These are phyloP conservation scores for Quercus parvula DNA, from an alignment of 306 rosid species.

Conservation along the genomic window DNA sequence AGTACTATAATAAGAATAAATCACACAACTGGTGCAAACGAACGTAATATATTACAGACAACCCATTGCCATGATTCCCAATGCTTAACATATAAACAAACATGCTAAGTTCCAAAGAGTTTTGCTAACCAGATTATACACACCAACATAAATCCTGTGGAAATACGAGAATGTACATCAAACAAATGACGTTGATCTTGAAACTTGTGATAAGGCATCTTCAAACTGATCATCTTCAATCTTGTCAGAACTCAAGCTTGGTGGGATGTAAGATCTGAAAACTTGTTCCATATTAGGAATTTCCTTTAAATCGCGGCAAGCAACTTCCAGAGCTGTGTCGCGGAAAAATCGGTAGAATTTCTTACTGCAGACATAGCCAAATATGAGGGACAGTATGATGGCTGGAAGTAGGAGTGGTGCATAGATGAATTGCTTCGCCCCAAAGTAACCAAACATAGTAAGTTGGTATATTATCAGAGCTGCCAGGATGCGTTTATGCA, in stretches of 20 bases:
- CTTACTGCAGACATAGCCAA: slow-evolving; percentile 42
- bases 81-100: neutral
- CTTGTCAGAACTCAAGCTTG: slow-evolving; percentile 72
- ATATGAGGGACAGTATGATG: slow-evolving; percentile 54
- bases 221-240: slow-evolving; percentile 57
- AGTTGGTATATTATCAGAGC: slow-evolving; percentile 70
- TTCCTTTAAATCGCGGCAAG: slow-evolving; percentile 43
- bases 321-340: slow-evolving; percentile 59
- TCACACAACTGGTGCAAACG: neutral
- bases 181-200: slow-evolving; percentile 49
- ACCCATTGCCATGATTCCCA: neutral
- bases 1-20: too few species aligned
- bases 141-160: neutral
- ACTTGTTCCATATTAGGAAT: slow-evolving; percentile 67
- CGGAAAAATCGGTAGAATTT: slow-evolving; percentile 69
- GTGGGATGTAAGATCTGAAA: slow-evolving; percentile 65
- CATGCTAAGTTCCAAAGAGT: neutral
- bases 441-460: slow-evolving; percentile 83
- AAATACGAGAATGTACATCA: slow-evolving; percentile 18
- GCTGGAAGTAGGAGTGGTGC: slow-evolving; percentile 56
- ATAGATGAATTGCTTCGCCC: slow-evolving; percentile 48
- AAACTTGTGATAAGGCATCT: slow-evolving; percentile 71
- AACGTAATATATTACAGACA: neutral
- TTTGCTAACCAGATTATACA: neutral
- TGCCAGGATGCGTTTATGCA: slow-evolving; percentile 61